phyloP scores from a whole-genome alignment of 164 flowering plant species.

The Piper betle region DNA sequence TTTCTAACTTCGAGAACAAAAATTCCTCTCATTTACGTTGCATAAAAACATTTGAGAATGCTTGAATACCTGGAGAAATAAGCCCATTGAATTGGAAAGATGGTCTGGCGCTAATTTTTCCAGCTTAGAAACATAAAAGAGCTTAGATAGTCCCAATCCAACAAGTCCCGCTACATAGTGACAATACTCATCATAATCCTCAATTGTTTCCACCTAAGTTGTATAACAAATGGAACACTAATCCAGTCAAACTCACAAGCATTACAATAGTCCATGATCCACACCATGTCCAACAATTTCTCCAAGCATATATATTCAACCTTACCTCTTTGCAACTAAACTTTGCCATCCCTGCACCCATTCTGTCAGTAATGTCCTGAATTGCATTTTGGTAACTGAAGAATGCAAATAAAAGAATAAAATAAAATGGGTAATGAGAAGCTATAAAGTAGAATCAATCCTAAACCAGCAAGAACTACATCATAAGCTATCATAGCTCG shows the following conservation, averaged over 20 bases:
- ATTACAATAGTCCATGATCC: background rate
- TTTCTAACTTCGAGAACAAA: background rate
- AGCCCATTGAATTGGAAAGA: slow-evolving; percentile 96
- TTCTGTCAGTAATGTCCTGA: slow-evolving; percentile 55
- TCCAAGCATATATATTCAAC: background rate
- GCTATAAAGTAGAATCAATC: too few relatives aligned
- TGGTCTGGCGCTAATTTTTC: slow-evolving; percentile 68
- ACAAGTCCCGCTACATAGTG: slow-evolving; percentile 96
- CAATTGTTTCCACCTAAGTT: slow-evolving; percentile 80
- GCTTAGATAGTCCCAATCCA: slow-evolving; percentile 85
- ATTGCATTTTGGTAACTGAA: slow-evolving; percentile 77
- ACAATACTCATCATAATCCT: slow-evolving; percentile 96
- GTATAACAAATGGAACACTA: slow-evolving; percentile 4
- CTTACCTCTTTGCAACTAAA: slow-evolving; percentile 73
- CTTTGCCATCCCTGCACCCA: slow-evolving; percentile 91
- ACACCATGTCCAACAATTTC: background rate
- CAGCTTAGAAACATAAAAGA: slow-evolving; percentile 60
- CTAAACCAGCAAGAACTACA: too few relatives aligned
- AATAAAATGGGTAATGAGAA: too few relatives aligned
- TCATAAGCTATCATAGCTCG: too few relatives aligned
- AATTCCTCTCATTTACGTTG: background rate
- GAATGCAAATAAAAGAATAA: slow-evolving; percentile 2
- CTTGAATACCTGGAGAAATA: slow-evolving; percentile 76
- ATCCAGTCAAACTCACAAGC: background rate
- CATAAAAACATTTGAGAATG: background rate